Evolutionary conservation across 129 eudicot species (phyloP), one percentile per base, ranked within the genome.

Genomic region (Flaveria brownii): DNA sequence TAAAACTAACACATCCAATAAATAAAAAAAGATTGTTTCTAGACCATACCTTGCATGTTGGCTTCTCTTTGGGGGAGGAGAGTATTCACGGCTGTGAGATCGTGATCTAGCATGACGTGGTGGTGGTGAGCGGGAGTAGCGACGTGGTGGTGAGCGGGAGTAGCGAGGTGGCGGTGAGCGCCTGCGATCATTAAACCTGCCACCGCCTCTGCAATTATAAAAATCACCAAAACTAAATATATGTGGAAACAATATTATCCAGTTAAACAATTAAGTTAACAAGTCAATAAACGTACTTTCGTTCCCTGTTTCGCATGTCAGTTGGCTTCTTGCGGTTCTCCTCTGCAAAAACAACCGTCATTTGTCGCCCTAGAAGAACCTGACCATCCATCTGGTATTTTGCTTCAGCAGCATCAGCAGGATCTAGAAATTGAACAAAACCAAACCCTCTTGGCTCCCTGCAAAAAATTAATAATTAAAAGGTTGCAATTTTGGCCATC

Each of bases 401-500:
- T 17, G 96, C 96, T 76, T 92, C 98, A 16, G 85, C 90, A 61
- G 98, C 98, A 85, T 92, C 96, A 81, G 85, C 87, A 30, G 96
- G 96, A 28, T 92, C 96, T 74, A 92, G 86, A 83, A 79, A 92
- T 49, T 92, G 98, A 78, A 92, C 91, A 71, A 92, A 92, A 7
- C 98, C 98, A 88, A 92, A 92, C 50, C 98, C 98, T 15, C 96
- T 78, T 39, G 96, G 93, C 41, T 89, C 89, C 81, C 97, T 92
- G 84, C 65, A 78, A 26, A 52, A 62, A 2, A 2, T 68, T 10
- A 4, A 8, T 5, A n/a, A 57, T 52, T 18, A 49, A 22, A 67
- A 49, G 13, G 20, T 33, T 22, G 33, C 11, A 47, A 54, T 52
- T 66, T 56, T 74, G 56, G 41, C 61, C 62, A 18, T 61, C 43